These are phyloP conservation scores for Trichosporon inkin DNA, from an alignment of 1,284 basidiomycete species.

Conservation along the genomic window DNA sequence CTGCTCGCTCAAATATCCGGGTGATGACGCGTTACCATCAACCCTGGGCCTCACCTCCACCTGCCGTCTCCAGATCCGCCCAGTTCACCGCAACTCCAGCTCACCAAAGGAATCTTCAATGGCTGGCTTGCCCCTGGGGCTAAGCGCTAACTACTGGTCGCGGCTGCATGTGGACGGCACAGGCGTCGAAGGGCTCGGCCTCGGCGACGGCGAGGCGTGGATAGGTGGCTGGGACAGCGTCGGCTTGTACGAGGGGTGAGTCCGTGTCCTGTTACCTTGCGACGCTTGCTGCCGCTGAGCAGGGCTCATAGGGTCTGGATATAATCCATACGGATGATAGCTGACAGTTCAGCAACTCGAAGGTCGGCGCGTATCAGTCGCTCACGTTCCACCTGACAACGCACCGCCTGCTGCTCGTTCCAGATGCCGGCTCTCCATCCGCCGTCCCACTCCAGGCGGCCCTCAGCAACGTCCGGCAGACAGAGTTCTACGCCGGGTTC, in stretches of 20 bases:
- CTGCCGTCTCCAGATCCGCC: no score
- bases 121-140: slow-evolving; percentile 7
- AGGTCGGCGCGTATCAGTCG: slow-evolving; percentile 59
- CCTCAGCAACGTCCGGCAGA: slow-evolving; percentile 66
- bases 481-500: slow-evolving; percentile 87
- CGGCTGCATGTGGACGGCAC: neutral
- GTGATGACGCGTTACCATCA: no score
- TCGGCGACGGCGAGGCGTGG: slow-evolving; percentile 67
- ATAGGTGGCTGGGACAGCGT: slow-evolving; percentile 69
- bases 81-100: no score
- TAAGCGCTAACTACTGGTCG: slow-evolving; percentile 12
- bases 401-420: slow-evolving; percentile 59
- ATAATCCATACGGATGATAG: no score
- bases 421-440: slow-evolving; percentile 50
- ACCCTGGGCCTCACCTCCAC: no score
- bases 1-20: no score
- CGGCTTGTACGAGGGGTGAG: slow-evolving; percentile 86
- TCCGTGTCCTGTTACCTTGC: slow-evolving; percentile 13
- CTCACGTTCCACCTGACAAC: slow-evolving; percentile 75
- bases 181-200: slow-evolving; percentile 22
- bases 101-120: neutral
- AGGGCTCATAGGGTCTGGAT: no score
- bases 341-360: slow-evolving; percentile 62
- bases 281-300: no score
- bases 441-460: slow-evolving; percentile 54